Base-by-base conservation (phyloP, 2,329 filamentous ascomycete genomes). In the Hypoxylon sp. region DNA sequence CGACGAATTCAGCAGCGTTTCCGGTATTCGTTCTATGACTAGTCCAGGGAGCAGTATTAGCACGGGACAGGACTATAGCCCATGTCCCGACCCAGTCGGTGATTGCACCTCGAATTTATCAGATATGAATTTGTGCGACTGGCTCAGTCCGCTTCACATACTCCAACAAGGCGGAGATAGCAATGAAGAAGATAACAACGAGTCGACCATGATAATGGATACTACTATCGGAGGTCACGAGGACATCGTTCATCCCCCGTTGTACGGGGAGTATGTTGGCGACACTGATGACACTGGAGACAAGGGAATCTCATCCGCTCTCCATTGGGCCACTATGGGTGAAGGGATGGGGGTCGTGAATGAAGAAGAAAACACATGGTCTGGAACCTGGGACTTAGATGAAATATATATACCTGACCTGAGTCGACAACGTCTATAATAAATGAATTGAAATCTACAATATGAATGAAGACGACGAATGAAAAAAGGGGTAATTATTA, bases 161-260 rank as follows among this genome's bases (percentile, higher is more conserved):
- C 36, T 63, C n/a, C 53, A 60, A 23, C 56, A 61, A 32, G 51
- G 57, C 13, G 46, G 27, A 8, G 60, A 63, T 31, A 55, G 57
- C 51, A 61, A 64, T 32, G 55, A 54, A 26, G 21, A 12, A n/a
- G 63, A 66, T 48, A 62, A 62, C 51, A 58, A 65, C n/a, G 60
- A 60, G 1, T 29, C 55, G 16, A 66, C 63, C 7, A 56, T 61
- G 0, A 48, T 66, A n/a, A 59, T 62, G 19, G 51, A 63, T 34
- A 58, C 56, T 5, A 35, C 50, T 11, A 55, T 59, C 2, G 51
- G 42, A 9, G 63, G 58, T 1, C 42, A 61, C 40, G 55, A 59
- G 9, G 58, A 56, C 8, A 50, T 55, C 0, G 40, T 48, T 9
- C 11, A 20, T 9, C 47, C 37, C 30, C 44, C 64, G 3, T 11